These are phyloP conservation scores for Fomitopsis pinicola DNA, from an alignment of 1,284 basidiomycete species.

Conservation along the genomic window DNA sequence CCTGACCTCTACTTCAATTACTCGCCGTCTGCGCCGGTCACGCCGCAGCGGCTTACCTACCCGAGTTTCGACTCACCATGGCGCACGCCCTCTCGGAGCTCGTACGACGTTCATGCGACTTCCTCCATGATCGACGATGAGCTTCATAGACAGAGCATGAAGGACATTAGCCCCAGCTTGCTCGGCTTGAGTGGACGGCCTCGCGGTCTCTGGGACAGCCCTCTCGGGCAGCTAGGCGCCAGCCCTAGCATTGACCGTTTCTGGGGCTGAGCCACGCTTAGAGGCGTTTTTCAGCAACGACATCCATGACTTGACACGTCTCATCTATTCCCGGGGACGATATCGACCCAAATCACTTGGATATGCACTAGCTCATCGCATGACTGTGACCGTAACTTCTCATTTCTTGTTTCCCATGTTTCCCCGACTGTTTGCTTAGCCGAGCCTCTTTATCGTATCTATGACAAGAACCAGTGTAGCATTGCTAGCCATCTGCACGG, in stretches of 20 bases:
- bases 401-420: neutral
- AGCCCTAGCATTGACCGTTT: slow-evolving; percentile 44
- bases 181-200: slow-evolving; percentile 38
- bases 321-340: neutral
- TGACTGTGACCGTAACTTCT: neutral
- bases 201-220: slow-evolving; percentile 53
- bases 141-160: slow-evolving; percentile 42
- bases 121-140: slow-evolving; percentile 61
- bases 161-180: slow-evolving; percentile 56
- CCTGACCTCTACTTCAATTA: slow-evolving; percentile 8
- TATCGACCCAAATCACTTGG: neutral
- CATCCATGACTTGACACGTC: neutral
- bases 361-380: neutral
- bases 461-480: slow-evolving; percentile 1
- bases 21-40: slow-evolving; percentile 44
- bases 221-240: slow-evolving; percentile 41
- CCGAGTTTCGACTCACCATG: slow-evolving; percentile 44
- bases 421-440: neutral
- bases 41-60: slow-evolving; percentile 52
- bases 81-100: slow-evolving; percentile 46
- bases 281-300: neutral
- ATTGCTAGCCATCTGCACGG: slow-evolving; percentile 1
- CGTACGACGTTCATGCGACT: slow-evolving; percentile 69
- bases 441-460: slow-evolving; percentile 7
- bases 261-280: slow-evolving; percentile 31